phyloP scores from a whole-genome alignment of 768 basidiomycete genomes.

The Pleurotus sapidus region DNA sequence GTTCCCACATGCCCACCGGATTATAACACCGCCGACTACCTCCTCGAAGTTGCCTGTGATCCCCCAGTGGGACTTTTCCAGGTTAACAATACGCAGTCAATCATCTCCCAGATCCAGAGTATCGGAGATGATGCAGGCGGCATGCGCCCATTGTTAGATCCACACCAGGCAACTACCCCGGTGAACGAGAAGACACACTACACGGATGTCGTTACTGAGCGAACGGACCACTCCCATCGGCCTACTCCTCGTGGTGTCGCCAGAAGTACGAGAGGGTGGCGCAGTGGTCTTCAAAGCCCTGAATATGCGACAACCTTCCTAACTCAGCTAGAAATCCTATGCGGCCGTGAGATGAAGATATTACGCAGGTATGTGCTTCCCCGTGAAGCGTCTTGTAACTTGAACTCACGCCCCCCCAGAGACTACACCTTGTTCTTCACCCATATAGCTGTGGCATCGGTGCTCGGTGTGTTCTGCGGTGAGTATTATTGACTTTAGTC shows the following conservation, averaged over 20 bases:
- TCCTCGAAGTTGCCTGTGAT: slow-evolving; percentile 83
- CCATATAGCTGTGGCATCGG: slow-evolving; percentile 64
- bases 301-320: slow-evolving; percentile 76
- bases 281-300: slow-evolving; percentile 14
- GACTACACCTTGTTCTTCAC: slow-evolving; percentile 83
- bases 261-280: neutral
- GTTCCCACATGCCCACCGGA: slow-evolving; percentile 61
- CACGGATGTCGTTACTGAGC: slow-evolving; percentile 10
- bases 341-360: slow-evolving; percentile 83
- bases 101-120: neutral
- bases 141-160: neutral
- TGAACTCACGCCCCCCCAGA: slow-evolving; percentile 29
- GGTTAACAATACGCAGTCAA: slow-evolving; percentile 1
- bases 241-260: neutral
- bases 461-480: slow-evolving; percentile 89
- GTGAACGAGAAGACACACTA: slow-evolving; percentile 10
- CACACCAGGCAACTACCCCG: slow-evolving; percentile 9
- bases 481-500: slow-evolving; percentile 15
- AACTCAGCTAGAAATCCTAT: slow-evolving; percentile 83
- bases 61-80: slow-evolving; percentile 49
- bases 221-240: neutral
- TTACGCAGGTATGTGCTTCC: slow-evolving; percentile 53
- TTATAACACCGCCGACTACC: slow-evolving; percentile 91
- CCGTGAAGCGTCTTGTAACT: neutral
- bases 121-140: neutral